Conservation (phyloP, 2,329 filamentous ascomycete species). For the Fusarium circinatum region DNA sequence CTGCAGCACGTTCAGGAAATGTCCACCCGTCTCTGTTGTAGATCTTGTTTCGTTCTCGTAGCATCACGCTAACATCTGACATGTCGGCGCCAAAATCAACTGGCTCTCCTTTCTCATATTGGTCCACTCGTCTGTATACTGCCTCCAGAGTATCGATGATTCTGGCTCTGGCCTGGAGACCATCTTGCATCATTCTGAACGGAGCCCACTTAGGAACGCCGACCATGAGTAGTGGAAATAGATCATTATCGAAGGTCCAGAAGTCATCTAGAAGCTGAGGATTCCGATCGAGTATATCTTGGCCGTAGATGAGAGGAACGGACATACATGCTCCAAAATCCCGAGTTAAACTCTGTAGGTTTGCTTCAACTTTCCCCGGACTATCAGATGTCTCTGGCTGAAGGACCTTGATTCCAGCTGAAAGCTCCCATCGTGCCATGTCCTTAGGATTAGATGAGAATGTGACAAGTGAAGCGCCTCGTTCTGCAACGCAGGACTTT, state of each 20-base stretch:
- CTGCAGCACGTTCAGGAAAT: conserved; percentile 8
- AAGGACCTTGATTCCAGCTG: conserved; percentile 12
- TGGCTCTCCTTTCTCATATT: conserved; percentile 12
- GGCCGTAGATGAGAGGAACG: conserved; percentile 36
- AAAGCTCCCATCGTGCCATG: conserved; percentile 34
- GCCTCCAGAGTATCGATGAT: conserved; percentile 14
- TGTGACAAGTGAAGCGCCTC: conserved; percentile 21
- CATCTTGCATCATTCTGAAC: conserved; percentile 29
- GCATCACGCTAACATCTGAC: conserved; percentile 20
- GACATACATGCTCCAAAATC: conserved; percentile 40
- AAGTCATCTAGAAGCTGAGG: conserved; percentile 31
- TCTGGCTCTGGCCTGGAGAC: conserved; percentile 26
- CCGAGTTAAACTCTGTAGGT: conserved; percentile 19
- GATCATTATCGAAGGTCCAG: conserved; percentile 39
- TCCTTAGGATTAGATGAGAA: conserved; percentile 14
- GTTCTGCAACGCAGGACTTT: conserved; percentile 16
- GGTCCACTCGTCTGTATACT: conserved; percentile 7
- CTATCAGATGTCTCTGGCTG: background rate
- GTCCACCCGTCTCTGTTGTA: conserved; percentile 25
- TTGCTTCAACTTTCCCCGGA: conserved; percentile 2
- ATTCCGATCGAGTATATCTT: conserved; percentile 31
- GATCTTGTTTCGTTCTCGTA: conserved; percentile 29
- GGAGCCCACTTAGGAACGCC: conserved; percentile 36
- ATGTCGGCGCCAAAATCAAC: conserved; percentile 28
- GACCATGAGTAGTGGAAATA: conserved; percentile 34